These are phyloP conservation scores for Tulasnella sp. DNA, from an alignment of 768 basidiomycete genomes.

Conservation along the genomic window DNA sequence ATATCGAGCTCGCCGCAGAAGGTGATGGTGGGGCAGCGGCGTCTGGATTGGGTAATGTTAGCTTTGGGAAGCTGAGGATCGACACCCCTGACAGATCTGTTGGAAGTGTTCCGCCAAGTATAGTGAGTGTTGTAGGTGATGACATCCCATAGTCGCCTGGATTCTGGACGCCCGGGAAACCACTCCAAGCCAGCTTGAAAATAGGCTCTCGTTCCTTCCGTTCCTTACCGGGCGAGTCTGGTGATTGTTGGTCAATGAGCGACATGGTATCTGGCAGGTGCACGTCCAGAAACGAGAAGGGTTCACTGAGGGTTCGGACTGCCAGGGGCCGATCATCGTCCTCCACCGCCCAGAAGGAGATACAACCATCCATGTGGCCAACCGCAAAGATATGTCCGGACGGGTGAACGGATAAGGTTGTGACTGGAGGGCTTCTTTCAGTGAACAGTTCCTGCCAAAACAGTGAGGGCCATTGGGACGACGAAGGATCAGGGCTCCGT, in stretches of 20 bases:
- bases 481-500: constrained; percentile 20
- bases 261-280: constrained; percentile 25
- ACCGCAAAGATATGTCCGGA: constrained; percentile 63
- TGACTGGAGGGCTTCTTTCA: constrained; percentile 58
- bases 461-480: neutral
- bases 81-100: constrained; percentile 50
- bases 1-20: constrained; percentile 11
- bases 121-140: constrained; percentile 49
- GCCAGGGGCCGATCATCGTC: constrained; percentile 65
- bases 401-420: constrained; percentile 60
- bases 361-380: constrained; percentile 69
- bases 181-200: constrained; percentile 78
- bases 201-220: constrained; percentile 50
- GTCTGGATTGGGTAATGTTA: constrained; percentile 38
- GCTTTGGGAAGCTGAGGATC: constrained; percentile 53
- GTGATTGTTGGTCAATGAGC: constrained; percentile 10
- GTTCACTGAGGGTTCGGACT: constrained; percentile 45
- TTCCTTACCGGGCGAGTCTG: neutral
- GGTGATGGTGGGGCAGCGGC: constrained; percentile 25
- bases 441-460: constrained; percentile 46
- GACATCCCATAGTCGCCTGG: neutral
- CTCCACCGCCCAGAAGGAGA: constrained; percentile 72
- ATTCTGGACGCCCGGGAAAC: constrained; percentile 39
- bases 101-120: constrained; percentile 62
- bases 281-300: constrained; percentile 30